Percentiles rank a stretch among this genome's conserved stretches.
Evolutionary conservation across 352 stramenopile genomes (phyloP).

Genomic region (Globisporangium ultimum): DNA sequence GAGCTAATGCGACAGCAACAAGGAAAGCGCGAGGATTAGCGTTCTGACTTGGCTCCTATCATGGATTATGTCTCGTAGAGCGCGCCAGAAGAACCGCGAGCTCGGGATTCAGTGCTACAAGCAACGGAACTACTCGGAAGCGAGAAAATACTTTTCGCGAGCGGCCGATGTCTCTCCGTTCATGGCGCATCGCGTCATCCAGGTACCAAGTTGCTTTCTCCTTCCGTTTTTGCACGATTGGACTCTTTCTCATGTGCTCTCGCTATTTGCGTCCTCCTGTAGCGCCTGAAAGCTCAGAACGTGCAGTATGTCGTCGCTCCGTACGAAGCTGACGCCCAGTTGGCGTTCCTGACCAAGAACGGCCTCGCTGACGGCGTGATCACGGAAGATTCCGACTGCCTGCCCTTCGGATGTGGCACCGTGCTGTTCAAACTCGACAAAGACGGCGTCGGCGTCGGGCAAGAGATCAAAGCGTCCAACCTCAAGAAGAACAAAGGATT

Average conservation of each 20-base stretch:
- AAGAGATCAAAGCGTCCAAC: constrained; percentile 79
- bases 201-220: constrained; percentile 23
- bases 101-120: constrained; percentile 56
- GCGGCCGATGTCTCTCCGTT: constrained; percentile 76
- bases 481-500: constrained; percentile 73
- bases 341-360: constrained; percentile 87
- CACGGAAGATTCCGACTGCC: constrained; percentile 94
- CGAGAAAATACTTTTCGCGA: constrained; percentile 66
- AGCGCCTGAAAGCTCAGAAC: constrained; percentile 52
- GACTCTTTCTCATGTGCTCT: neutral
- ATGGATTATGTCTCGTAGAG: constrained; percentile 15
- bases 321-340: constrained; percentile 97
- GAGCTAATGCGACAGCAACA: neutral
- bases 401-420: constrained; percentile 90
- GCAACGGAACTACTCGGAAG: constrained; percentile 52
- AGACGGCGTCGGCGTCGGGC: constrained; percentile 66
- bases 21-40: neutral
- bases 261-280: neutral
- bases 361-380: constrained; percentile 92
- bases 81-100: constrained; percentile 67
- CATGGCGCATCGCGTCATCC: constrained; percentile 79
- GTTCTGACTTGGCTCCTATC: neutral
- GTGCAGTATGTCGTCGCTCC: constrained; percentile 94
- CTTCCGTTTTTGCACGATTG: neutral
- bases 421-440: constrained; percentile 97